phyloP scores from a whole-genome alignment of 441 rosid species.

The Mallotus repandus region DNA sequence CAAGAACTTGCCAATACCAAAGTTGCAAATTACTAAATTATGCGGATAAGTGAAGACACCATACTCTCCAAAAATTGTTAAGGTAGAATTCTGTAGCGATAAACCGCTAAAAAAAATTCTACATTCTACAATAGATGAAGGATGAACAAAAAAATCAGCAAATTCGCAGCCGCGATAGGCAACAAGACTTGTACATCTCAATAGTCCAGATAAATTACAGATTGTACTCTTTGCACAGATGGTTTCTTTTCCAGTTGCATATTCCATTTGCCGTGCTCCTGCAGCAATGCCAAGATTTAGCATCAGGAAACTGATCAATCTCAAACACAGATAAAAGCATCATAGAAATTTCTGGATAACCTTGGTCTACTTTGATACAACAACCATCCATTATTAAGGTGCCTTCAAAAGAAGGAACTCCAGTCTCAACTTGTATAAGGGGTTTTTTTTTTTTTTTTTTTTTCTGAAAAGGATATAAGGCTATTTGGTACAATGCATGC shows the following conservation, averaged over 20 bases:
- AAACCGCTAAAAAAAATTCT: not conserved
- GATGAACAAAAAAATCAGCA: not conserved
- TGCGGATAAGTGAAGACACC: not conserved
- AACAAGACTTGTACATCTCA: not conserved
- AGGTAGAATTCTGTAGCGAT: not conserved
- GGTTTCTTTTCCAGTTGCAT: too few species aligned
- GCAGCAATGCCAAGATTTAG: not conserved
- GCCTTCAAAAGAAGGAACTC: too few species aligned
- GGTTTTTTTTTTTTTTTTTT: too few species aligned
- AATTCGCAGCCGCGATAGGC: not conserved
- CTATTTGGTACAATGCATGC: not conserved
- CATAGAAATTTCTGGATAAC: not conserved
- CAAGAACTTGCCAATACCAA: not conserved
- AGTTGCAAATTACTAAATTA: not conserved
- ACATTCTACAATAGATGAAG: constrained; percentile 2
- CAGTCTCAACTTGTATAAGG: not conserved
- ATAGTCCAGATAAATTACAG: not conserved
- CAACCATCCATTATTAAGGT: too few species aligned
- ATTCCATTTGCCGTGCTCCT: not conserved
- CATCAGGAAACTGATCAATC: constrained; percentile 1
- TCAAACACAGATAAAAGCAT: not conserved
- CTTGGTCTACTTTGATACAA: not conserved
- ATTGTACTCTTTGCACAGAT: too few species aligned
- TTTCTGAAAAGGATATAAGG: too few species aligned
- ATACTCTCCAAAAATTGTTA: not conserved